Base-by-base conservation (phyloP, 441 rosid genomes). In the Biscutella laevigata region DNA sequence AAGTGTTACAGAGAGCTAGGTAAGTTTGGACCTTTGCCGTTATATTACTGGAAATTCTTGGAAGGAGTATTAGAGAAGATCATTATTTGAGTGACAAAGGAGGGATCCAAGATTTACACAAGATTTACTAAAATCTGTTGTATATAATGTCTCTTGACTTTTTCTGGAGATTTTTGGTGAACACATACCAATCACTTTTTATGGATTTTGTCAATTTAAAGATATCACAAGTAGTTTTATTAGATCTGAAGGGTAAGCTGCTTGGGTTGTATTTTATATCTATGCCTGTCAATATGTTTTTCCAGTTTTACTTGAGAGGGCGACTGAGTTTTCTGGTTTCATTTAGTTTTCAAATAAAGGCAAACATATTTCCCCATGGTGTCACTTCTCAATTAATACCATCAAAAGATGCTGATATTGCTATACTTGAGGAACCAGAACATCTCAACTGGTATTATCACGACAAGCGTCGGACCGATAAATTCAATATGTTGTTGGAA, bases 361-460 rank as follows among this genome's bases (percentile, higher is more conserved):
- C 76, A 96, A 91, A 96, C 74, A 85, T 91, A 72, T 74, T 88
- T 55, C 98, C 98, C 2, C 76, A 95, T 8, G 98, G 98, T 50
- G 98, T 88, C 65, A 85, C 98, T 42, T 85, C 96, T 54, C 91
- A 77, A 47, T 85, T 91, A 69, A 85, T 88, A 64, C 73, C 94
- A 4, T 80, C 91, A 19, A 85, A 76, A 68, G 95, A 91, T 68
- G 94, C 96, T 47, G 96, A 91, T 60, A 80, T 91, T 53, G 95
- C 95, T 64, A 79, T 91, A 49, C 81, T 91, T 26, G 98, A 91
- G 77, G 98, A 91, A 47, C 98, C 96, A 36, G 95, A 91, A 64
- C 96, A 91, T 61, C 75, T 91, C 65, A 91, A 88, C 72, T 91
- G 98, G 98, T 91, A 91, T 47, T 78, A 91, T 67, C 98, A 91